These are phyloP conservation scores for Leucocoprinus leucothites DNA, from an alignment of 768 basidiomycete genomes.

Conservation along the genomic window DNA sequence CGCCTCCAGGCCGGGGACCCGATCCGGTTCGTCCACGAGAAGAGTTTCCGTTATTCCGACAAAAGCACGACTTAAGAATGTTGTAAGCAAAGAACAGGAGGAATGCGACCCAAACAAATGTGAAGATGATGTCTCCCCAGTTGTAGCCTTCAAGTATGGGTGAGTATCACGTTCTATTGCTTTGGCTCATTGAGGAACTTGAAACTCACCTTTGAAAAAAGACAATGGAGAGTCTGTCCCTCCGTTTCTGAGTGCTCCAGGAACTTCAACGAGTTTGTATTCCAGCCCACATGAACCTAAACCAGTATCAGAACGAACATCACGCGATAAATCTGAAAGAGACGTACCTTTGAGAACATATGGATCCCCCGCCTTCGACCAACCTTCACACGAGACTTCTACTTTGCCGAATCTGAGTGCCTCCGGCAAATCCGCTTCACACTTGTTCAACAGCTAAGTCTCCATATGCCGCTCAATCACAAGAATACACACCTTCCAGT, in stretches of 20 bases:
- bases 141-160: conserved; percentile 43
- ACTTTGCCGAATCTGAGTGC: conserved; percentile 80
- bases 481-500: conserved; percentile 76
- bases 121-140: conserved; percentile 47
- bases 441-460: conserved; percentile 43
- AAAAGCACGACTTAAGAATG: conserved; percentile 54
- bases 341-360: conserved; percentile 76
- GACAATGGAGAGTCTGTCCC: conserved; percentile 26
- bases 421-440: conserved; percentile 86
- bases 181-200: not conserved
- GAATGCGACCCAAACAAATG: conserved; percentile 52
- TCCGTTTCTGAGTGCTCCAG: conserved; percentile 37
- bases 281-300: conserved; percentile 85
- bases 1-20: conserved; percentile 34
- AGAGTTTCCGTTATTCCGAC: conserved; percentile 20
- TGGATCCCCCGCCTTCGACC: conserved; percentile 76
- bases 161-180: not conserved
- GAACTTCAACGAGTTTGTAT: conserved; percentile 76
- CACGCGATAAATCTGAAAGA: conserved; percentile 8
- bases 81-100: conserved; percentile 54
- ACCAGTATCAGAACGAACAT: not conserved
- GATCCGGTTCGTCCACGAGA: conserved; percentile 22
- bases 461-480: not conserved
- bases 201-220: conserved; percentile 25
- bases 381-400: conserved; percentile 89